Evolutionary conservation across 768 basidiomycete genomes (phyloP).

Genomic region (Crucibulum laeve): DNA sequence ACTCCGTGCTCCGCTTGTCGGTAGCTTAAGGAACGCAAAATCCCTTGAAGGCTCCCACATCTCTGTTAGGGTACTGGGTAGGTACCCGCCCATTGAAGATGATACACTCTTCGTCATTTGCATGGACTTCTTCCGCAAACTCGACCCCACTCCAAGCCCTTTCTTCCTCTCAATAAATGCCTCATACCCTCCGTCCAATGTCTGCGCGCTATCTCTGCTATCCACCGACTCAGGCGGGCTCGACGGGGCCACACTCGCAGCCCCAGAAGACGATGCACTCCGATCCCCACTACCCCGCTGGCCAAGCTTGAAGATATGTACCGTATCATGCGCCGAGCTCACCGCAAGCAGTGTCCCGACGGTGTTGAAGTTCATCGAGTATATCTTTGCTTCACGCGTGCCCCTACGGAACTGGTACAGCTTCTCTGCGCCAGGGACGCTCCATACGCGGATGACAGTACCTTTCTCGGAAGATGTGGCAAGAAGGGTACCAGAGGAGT

Average conservation of each 20-base stretch:
- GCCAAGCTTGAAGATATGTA: slow-evolving; percentile 92
- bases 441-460: slow-evolving; percentile 95
- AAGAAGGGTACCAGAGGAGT: slow-evolving; percentile 81
- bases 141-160: slow-evolving; percentile 43
- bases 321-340: slow-evolving; percentile 88
- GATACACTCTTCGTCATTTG: slow-evolving; percentile 74
- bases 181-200: slow-evolving; percentile 77
- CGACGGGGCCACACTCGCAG: slow-evolving; percentile 25
- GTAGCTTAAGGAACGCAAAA: slow-evolving; percentile 87
- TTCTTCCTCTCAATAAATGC: slow-evolving; percentile 79
- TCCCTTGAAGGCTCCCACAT: slow-evolving; percentile 97
- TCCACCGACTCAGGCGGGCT: slow-evolving; percentile 69
- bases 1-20: slow-evolving; percentile 72
- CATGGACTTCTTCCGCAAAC: slow-evolving; percentile 63
- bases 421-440: slow-evolving; percentile 87
- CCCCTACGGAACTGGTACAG: slow-evolving; percentile 94
- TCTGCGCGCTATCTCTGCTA: slow-evolving; percentile 53
- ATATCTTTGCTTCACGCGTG: slow-evolving; percentile 81
- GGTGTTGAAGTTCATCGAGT: slow-evolving; percentile 76
- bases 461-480: slow-evolving; percentile 95
- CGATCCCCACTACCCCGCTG: slow-evolving; percentile 7
- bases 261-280: slow-evolving; percentile 9
- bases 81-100: slow-evolving; percentile 77
- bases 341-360: slow-evolving; percentile 84
- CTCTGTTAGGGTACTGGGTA: slow-evolving; percentile 87